A percentile compares a stretch with the other conserved stretches of the same genome.
These are phyloP conservation scores for Irpex sp. DNA, from an alignment of 1,284 basidiomycete genomes.

Conservation along the genomic window DNA sequence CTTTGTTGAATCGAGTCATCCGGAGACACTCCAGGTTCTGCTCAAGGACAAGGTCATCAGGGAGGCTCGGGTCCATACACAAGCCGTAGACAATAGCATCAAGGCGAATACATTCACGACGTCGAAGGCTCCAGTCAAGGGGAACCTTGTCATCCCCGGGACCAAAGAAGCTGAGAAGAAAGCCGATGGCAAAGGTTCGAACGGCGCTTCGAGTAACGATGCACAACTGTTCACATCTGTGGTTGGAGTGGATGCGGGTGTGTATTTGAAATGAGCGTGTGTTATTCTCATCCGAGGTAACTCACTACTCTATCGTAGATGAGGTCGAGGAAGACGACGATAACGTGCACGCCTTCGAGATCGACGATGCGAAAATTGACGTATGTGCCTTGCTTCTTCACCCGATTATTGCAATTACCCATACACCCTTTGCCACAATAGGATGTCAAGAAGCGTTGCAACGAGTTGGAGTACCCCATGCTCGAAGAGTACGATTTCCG, in stretches of 20 bases:
- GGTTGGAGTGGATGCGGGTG: slow-evolving; percentile 87
- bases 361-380: slow-evolving; percentile 89
- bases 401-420: neutral
- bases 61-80: slow-evolving; percentile 71
- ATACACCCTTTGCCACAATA: slow-evolving; percentile 26
- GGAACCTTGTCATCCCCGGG: slow-evolving; percentile 82
- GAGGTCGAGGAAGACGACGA: slow-evolving; percentile 97
- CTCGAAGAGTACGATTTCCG: slow-evolving; percentile 98
- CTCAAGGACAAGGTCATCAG: slow-evolving; percentile 85
- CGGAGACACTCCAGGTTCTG: slow-evolving; percentile 84
- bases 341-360: slow-evolving; percentile 93
- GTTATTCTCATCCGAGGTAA: neutral
- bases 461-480: slow-evolving; percentile 94
- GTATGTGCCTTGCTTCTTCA: slow-evolving; percentile 37
- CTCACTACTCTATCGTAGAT: slow-evolving; percentile 44
- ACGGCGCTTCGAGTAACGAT: slow-evolving; percentile 44
- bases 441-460: slow-evolving; percentile 92
- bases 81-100: slow-evolving; percentile 63
- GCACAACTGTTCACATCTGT: slow-evolving; percentile 85
- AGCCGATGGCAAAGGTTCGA: slow-evolving; percentile 31
- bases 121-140: slow-evolving; percentile 77
- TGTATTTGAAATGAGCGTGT: neutral
- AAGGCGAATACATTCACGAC: slow-evolving; percentile 81
- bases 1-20: slow-evolving; percentile 90
- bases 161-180: slow-evolving; percentile 70